Base-by-base conservation (phyloP, 2,329 filamentous ascomycete genomes). In the Talaromyces sp. region DNA sequence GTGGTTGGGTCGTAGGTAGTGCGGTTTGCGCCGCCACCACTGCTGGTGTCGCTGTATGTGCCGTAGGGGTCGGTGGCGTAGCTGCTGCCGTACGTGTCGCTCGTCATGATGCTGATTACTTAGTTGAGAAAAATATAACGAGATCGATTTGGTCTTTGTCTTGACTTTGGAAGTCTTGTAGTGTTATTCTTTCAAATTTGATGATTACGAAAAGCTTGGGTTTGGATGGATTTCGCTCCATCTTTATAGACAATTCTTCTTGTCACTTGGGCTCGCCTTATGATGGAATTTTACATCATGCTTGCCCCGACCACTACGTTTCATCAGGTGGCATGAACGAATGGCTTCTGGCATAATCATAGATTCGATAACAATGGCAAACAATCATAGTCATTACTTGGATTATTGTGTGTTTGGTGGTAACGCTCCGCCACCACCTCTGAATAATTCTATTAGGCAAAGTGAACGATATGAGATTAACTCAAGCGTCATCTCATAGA, bases 1-100 rank as follows among this genome's bases (percentile, higher is more conserved):
- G 65, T 66, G 54, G 60, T 54, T n/a, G 65, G 65, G 28, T 66
- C 65, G 33, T 66, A 66, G n/a, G 63, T 65, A 16, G 65, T 66
- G 6, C 60, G 63, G 44, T 64, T 64, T 31, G 63, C 63, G 18
- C 62, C 61, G 25, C 23, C 46, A 52, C 23, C 46, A 52, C 39
- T 42, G 33, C 44, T 65, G 7, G 64, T 63, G 35, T 54, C 59
- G 25, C 50, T 62, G 23, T 64, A 64, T 1, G 62, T 54, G 44
- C 39, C 54, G 60, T 61, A 61, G 23, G 52, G 46, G 46, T 50
- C 48, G 21, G 63, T 58, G 50, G 31, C 50, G 60, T 44, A 31
- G 25, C 28, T 56, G 31, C 25, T 54, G 33, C 59, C 59, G 28
- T 61, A 61, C 21, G 50, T 54, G 50, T 55, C 42, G 59, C 23